These are phyloP conservation scores for Chlorella ohadii DNA, from an alignment of 139 green algal species.

Conservation along the genomic window DNA sequence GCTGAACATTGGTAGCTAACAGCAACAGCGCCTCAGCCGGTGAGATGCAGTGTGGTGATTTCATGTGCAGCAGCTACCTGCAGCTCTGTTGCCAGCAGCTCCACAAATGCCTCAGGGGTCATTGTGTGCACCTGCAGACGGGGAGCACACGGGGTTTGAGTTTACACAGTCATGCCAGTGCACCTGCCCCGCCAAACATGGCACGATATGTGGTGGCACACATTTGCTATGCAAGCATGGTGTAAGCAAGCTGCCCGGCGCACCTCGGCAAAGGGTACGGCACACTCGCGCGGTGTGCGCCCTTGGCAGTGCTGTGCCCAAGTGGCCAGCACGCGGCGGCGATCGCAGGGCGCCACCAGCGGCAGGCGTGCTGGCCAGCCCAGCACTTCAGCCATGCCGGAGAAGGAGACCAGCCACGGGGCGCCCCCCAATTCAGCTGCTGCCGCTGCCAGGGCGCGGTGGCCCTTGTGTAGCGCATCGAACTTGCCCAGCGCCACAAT, in stretches of 20 bases:
- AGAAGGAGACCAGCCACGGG: slow-evolving; percentile 86
- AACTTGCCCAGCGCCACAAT: slow-evolving; percentile 94
- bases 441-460: slow-evolving; percentile 71
- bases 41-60: too few relatives aligned
- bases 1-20: too few relatives aligned
- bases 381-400: slow-evolving; percentile 85
- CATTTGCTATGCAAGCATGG: too few relatives aligned
- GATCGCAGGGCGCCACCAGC: slow-evolving; percentile 80
- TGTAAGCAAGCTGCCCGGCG: too few relatives aligned
- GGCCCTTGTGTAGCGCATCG: slow-evolving; percentile 91
- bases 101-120: slow-evolving; percentile 85
- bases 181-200: too few relatives aligned
- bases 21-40: too few relatives aligned
- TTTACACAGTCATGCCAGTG: too few relatives aligned
- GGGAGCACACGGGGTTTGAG: too few relatives aligned
- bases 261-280: slow-evolving; percentile 85
- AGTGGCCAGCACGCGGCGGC: slow-evolving; percentile 69
- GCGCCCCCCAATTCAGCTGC: slow-evolving; percentile 52
- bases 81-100: slow-evolving; percentile 79
- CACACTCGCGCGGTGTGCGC: slow-evolving; percentile 64
- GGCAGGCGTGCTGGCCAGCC: slow-evolving; percentile 75
- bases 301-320: slow-evolving; percentile 68
- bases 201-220: too few relatives aligned
- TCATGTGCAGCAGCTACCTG: slow-evolving; percentile 46
- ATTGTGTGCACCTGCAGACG: slow-evolving; percentile 69